Base-by-base conservation (phyloP, 73 alveolate species). In the Tetrahymena borealis region DNA sequence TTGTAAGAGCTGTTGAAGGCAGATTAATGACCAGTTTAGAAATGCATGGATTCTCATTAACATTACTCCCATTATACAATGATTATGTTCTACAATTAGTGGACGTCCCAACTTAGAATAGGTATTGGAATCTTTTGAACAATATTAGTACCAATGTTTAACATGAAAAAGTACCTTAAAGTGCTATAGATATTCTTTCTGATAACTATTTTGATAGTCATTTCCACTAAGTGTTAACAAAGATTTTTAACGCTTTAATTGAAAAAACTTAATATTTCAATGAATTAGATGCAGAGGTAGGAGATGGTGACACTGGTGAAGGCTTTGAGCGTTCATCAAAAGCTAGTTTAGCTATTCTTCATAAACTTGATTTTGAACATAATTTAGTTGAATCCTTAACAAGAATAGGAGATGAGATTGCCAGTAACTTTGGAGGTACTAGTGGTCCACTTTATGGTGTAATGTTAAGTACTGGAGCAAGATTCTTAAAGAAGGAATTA, bases 241-340 rank as follows among this genome's bases (percentile, higher is more conserved):
- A 95, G 40, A 78, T 95, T 36, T 95, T 95, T 93, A 43, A 33
- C 31, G 85, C 33, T 78, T 91, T 95, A 40, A 90, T 38, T 78
- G 91, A 94, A 33, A 95, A 95, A 93, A 91, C 94, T 91, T 95
- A 90, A 16, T 90, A 95, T 33, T 42, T 95, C 90, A 95, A 95
- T 79, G 90, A 85, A 36, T 93, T 95, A 42, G 97, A 95, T 93
- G 95, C 94, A 93, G 95, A 95, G 40, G 97, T 95, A 6, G 97
- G 97, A 18, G 97, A 95, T 93, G 97, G 97, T 0, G 97, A 95
- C 41, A 95, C 95, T 20, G 97, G 97, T 39, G 94, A 95, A 12
- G 97, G 97, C 7, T 35, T 94, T 35, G 78, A 41, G 91, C 91
- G 95, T 90, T 91, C 96, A 4, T 79, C 90, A 36, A 39, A 79